Conservation (phyloP, 2,329 filamentous ascomycete genomes). For the Talaromyces sp. region DNA sequence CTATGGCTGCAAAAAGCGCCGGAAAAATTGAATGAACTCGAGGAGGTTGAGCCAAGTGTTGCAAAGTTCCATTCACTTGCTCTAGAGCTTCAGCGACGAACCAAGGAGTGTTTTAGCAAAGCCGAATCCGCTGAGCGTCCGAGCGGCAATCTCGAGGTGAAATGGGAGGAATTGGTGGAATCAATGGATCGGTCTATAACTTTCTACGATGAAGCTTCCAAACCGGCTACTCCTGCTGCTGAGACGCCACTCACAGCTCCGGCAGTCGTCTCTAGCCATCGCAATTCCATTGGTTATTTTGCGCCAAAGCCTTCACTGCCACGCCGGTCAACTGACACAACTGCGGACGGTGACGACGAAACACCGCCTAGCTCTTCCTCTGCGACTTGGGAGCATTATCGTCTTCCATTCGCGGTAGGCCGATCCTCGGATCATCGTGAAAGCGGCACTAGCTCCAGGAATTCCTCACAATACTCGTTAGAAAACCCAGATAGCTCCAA, state of each 20-base stretch:
- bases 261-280: constrained; percentile 33
- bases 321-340: constrained; percentile 38
- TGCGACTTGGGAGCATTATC: constrained; percentile 41
- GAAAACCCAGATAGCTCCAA: constrained; percentile 39
- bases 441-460: constrained; percentile 33
- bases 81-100: constrained; percentile 40
- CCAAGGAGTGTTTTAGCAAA: constrained; percentile 44
- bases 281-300: constrained; percentile 43
- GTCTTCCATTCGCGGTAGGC: constrained; percentile 37
- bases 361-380: constrained; percentile 45
- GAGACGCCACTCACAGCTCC: constrained; percentile 31
- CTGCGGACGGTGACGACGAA: constrained; percentile 40
- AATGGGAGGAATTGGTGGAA: constrained; percentile 50
- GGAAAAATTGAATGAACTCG: constrained; percentile 36
- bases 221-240: constrained; percentile 36
- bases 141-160: constrained; percentile 44
- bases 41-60: constrained; percentile 38
- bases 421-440: constrained; percentile 15
- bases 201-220: constrained; percentile 41
- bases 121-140: constrained; percentile 50
- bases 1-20: constrained; percentile 44
- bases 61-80: constrained; percentile 45
- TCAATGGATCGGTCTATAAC: constrained; percentile 45
- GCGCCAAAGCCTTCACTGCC: constrained; percentile 35
- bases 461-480: constrained; percentile 46